phyloP scores from a whole-genome alignment of 2,329 filamentous ascomycete species.

The Fusarium algeriense region DNA sequence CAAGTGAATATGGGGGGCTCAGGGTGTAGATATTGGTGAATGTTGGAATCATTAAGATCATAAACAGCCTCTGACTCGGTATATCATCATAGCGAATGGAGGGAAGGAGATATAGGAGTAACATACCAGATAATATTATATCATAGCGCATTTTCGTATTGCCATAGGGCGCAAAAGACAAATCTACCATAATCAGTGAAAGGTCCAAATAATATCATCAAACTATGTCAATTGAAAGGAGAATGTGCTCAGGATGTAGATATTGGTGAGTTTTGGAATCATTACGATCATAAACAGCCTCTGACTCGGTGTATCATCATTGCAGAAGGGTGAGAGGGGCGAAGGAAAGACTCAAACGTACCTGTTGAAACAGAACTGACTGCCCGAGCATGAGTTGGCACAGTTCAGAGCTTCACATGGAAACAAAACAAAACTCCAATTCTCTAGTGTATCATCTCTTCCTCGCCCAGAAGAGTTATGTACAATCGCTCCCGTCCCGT shows the following conservation, averaged over 20 bases:
- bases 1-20: background rate
- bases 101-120: background rate
- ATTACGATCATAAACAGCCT: slow-evolving; percentile 63
- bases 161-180: background rate
- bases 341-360: slow-evolving; percentile 35
- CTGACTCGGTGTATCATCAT: slow-evolving; percentile 60
- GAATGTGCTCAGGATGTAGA: slow-evolving; percentile 38
- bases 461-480: slow-evolving; percentile 54
- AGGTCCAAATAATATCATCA: background rate
- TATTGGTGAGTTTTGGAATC: slow-evolving; percentile 55
- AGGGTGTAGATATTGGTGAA: slow-evolving; percentile 48
- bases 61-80: slow-evolving; percentile 62
- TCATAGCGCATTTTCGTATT: background rate
- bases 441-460: slow-evolving; percentile 56
- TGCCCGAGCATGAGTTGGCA: slow-evolving; percentile 38
- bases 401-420: slow-evolving; percentile 44
- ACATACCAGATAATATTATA: slow-evolving; percentile 40
- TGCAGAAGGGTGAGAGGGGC: slow-evolving; percentile 23
- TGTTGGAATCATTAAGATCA: slow-evolving; percentile 57
- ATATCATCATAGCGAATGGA: slow-evolving; percentile 55
- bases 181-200: slow-evolving; percentile 15
- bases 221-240: background rate
- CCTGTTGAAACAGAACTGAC: slow-evolving; percentile 35
- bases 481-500: slow-evolving; percentile 50
- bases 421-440: slow-evolving; percentile 55